Evolutionary conservation across 305 asterid species (phyloP), one percentile per base, ranked within the genome.

Genomic region (Fraxinus platypoda): DNA sequence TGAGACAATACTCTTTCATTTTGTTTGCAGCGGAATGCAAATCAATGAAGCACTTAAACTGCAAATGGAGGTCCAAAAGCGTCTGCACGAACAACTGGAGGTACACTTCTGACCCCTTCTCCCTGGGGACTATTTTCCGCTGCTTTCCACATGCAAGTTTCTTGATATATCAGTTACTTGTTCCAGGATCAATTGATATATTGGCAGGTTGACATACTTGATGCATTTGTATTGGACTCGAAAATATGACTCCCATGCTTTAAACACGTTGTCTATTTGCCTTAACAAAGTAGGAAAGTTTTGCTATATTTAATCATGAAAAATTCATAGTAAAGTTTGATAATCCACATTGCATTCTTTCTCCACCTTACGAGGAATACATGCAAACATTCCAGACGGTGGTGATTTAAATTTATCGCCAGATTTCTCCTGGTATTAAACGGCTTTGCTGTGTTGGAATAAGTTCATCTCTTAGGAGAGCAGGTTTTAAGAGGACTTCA

Each of bases 31-130:
- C 6, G 90, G 88, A 70, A 80, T 83, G 86, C 88, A 87, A 85
- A 83, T 88, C 84, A 83, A 87, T 34, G 91, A 88, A 81, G 90
- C 91, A 57, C 84, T 88, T 37, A 88, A 87, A 86, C 85, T 88
- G 86, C 91, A 88, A 73, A 85, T 87, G 88, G 91, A 88, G 86
- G 91, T 88, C 52, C 91, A 88, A 75, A 88, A 86, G 87, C 88
- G 90, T 68, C 52, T 88, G 81, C 88, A 88, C 3, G 91, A 88
- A 83, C 91, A 88, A 80, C 81, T 88, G 81, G 91, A 88, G 91
- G 91, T 88, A 89, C 70, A 82, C 31, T 81, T 33, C 81, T 21
- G 54, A 52, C 49, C 81, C 64, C 62, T 76, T 81, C 49, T 75
- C 23, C 35, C n/a, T 26, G 34, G n/a, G 74, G 35, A 25, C 21